Conservation (phyloP, 1,284 basidiomycete species). For the Leccinum huronense region DNA sequence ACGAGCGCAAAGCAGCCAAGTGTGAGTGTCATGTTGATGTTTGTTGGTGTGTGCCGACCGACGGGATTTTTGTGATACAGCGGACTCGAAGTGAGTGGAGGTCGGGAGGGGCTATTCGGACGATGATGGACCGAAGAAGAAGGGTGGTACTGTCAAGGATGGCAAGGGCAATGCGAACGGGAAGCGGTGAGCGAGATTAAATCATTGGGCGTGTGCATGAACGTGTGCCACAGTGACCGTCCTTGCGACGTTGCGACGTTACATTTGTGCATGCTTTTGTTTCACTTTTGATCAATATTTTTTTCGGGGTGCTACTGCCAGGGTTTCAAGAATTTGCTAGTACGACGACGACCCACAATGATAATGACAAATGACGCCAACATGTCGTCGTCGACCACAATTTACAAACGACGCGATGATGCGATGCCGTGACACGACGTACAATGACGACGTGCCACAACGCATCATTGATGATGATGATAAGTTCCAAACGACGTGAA, state of each 20-base stretch:
- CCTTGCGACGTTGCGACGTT: background rate
- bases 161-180: conserved; percentile 43
- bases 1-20: conserved; percentile 86
- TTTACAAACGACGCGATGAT: no score
- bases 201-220: background rate
- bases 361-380: no score
- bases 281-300: background rate
- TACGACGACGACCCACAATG: no score
- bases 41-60: conserved; percentile 6
- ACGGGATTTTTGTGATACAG: conserved; percentile 36
- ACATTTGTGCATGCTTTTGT: background rate
- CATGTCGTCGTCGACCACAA: no score
- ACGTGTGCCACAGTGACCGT: background rate
- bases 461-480: no score
- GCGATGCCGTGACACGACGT: no score
- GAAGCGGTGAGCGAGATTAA: conserved; percentile 35
- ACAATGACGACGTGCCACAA: no score
- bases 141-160: conserved; percentile 35
- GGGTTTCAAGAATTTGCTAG: no score
- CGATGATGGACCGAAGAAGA: conserved; percentile 64
- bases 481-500: no score
- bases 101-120: conserved; percentile 59
- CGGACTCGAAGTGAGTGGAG: conserved; percentile 63
- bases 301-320: background rate
- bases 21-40: conserved; percentile 42